These are phyloP conservation scores for Plasmodium adleri DNA, from an alignment of 169 alveolate species.

Conservation along the genomic window DNA sequence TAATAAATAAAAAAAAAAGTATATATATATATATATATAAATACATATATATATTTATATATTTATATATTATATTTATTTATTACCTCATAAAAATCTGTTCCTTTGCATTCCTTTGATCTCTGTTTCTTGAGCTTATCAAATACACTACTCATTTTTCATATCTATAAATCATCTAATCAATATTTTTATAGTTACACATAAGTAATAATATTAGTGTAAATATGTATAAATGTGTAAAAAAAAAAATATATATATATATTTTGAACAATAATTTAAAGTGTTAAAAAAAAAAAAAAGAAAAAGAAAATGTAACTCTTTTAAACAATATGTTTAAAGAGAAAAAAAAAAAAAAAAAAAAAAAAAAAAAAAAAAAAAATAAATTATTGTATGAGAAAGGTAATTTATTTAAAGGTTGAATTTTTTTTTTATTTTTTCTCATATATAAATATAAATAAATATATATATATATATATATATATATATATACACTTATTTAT, in stretches of 20 bases:
- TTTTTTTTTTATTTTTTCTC: neutral
- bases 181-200: neutral
- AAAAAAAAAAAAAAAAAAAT: too few relatives aligned
- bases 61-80: neutral
- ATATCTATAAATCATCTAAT: neutral
- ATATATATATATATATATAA: slow-evolving; percentile 1
- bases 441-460: neutral
- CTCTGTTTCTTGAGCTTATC: slow-evolving; percentile 69
- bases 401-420: too few relatives aligned
- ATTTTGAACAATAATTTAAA: too few relatives aligned
- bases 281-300: too few relatives aligned
- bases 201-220: neutral
- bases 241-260: neutral
- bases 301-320: too few relatives aligned
- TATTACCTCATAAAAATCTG: slow-evolving; percentile 71
- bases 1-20: slow-evolving; percentile 1
- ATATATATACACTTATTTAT: neutral
- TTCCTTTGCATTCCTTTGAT: slow-evolving; percentile 74
- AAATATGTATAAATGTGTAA: neutral
- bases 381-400: too few relatives aligned
- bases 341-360: too few relatives aligned
- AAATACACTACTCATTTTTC: slow-evolving; percentile 73
- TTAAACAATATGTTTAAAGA: too few relatives aligned
- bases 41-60: neutral
- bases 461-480: neutral